phyloP scores from a whole-genome alignment of 176 grass and related monocot genomes.

The Oryza glaberrima region DNA sequence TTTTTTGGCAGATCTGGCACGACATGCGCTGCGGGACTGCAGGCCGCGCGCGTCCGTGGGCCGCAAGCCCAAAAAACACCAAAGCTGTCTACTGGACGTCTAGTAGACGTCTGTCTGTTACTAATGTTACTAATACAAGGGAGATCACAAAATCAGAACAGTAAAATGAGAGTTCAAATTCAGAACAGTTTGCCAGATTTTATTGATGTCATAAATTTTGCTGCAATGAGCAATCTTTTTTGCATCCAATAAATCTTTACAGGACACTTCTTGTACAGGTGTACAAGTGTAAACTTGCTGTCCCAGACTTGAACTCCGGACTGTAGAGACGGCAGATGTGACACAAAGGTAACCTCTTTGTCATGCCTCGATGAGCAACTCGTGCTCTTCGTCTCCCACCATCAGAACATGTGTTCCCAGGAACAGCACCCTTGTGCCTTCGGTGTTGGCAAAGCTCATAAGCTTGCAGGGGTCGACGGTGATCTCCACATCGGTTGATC shows the following conservation, averaged over 20 bases:
- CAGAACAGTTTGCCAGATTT: neutral
- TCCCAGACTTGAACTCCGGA: neutral
- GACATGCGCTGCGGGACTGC: neutral
- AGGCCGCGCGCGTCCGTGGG: neutral
- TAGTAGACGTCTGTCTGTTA: neutral
- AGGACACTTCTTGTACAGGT: neutral
- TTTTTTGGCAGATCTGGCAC: neutral
- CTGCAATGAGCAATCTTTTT: neutral
- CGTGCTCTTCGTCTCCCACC: slow-evolving; percentile 69
- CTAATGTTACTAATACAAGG: neutral
- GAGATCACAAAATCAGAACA: neutral
- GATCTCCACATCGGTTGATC: slow-evolving; percentile 52
- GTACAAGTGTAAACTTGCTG: slow-evolving; percentile 29
- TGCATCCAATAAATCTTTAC: slow-evolving; percentile 20
- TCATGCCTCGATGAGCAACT: slow-evolving; percentile 61
- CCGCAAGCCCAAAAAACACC: neutral
- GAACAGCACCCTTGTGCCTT: slow-evolving; percentile 54
- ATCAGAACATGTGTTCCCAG: slow-evolving; percentile 62
- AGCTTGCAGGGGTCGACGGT: slow-evolving; percentile 69
- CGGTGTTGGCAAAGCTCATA: slow-evolving; percentile 59
- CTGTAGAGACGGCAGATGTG: neutral
- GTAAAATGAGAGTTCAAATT: neutral
- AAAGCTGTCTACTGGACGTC: neutral
- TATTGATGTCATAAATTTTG: neutral
- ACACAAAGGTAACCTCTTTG: neutral